Conservation (phyloP, 1,139 yeast species). For the Geotrichum fermentans region DNA sequence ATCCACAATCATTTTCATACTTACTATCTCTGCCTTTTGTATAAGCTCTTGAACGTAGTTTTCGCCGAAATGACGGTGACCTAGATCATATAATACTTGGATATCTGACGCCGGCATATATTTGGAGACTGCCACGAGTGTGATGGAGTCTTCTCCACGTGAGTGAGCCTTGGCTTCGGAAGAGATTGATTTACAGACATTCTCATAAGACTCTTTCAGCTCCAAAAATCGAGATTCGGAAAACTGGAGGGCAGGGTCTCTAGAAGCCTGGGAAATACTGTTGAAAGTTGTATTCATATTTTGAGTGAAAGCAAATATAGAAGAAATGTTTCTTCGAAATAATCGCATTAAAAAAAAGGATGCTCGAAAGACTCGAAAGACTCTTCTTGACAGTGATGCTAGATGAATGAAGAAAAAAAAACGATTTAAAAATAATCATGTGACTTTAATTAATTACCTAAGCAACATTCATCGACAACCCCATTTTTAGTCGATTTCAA, state of each 20-base stretch:
- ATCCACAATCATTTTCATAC: not conserved
- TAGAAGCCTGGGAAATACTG: too few species aligned
- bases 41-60: constrained; percentile 90
- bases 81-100: constrained; percentile 66
- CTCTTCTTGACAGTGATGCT: too few species aligned
- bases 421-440: too few species aligned
- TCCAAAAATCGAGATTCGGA: constrained; percentile 4
- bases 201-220: constrained; percentile 1
- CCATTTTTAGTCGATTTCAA: too few species aligned
- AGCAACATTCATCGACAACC: too few species aligned
- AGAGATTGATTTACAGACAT: not conserved
- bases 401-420: too few species aligned
- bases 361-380: too few species aligned
- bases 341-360: too few species aligned
- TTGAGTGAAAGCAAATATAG: too few species aligned
- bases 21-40: constrained; percentile 51
- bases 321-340: too few species aligned
- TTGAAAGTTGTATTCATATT: too few species aligned
- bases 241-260: not conserved
- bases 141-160: constrained; percentile 9
- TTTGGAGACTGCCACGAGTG: constrained; percentile 74
- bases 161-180: not conserved
- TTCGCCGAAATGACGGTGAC: constrained; percentile 93
- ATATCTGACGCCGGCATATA: constrained; percentile 86
- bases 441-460: too few species aligned